Percentiles rank a stretch among this genome's conserved stretches.
Evolutionary conservation across 257 asterid genomes (phyloP).

Genomic region (Petunia axillaris): DNA sequence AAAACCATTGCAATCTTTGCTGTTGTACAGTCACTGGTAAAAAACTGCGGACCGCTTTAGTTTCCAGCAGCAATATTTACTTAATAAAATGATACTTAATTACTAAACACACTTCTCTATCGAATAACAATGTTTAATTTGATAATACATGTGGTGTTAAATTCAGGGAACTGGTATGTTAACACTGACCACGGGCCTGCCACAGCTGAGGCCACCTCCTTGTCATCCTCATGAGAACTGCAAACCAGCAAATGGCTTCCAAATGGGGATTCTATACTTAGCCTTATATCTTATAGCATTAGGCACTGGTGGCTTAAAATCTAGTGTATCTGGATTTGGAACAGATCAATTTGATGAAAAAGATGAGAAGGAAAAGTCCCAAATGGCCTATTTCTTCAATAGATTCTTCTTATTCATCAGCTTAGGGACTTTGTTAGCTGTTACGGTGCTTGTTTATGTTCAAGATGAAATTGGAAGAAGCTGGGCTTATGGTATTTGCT

Average conservation of each 20-base stretch:
- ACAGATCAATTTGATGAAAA: constrained; percentile 90
- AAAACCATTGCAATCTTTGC: constrained; percentile 74
- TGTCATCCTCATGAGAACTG: constrained; percentile 52
- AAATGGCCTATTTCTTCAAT: constrained; percentile 82
- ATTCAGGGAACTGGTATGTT: constrained; percentile 80
- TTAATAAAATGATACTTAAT: too few species aligned
- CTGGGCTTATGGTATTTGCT: constrained; percentile 37
- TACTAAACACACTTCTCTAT: too few species aligned
- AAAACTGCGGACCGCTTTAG: neutral
- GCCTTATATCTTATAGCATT: constrained; percentile 79
- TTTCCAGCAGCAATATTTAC: neutral
- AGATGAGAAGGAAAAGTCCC: constrained; percentile 76
- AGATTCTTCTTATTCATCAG: constrained; percentile 68
- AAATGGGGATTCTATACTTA: constrained; percentile 73
- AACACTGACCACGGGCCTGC: constrained; percentile 59
- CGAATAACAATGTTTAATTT: neutral
- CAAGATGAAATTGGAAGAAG: constrained; percentile 34
- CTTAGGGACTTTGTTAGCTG: constrained; percentile 40
- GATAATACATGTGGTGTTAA: neutral
- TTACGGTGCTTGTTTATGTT: constrained; percentile 29
- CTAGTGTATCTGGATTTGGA: constrained; percentile 91
- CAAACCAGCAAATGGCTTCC: constrained; percentile 64
- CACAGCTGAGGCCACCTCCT: constrained; percentile 73
- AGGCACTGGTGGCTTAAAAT: constrained; percentile 95
- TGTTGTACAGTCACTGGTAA: constrained; percentile 55